Conservation (phyloP, 2,329 filamentous ascomycete genomes). For the Parafenestella ontariensis region DNA sequence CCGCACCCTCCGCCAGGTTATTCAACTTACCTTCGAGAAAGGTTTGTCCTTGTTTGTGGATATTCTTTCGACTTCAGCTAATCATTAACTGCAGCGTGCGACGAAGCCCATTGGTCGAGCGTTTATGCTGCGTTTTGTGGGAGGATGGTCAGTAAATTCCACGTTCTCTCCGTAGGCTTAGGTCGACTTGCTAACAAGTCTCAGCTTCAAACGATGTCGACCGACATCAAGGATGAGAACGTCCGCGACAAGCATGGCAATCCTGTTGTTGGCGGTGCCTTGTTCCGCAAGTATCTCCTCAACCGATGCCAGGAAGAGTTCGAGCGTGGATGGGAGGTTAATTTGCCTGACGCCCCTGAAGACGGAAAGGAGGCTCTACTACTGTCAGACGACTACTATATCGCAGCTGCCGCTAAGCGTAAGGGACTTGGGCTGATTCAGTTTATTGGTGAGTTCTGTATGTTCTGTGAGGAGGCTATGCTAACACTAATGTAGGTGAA, state of each 20-base stretch:
- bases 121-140: slow-evolving; percentile 99
- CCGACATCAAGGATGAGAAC: slow-evolving; percentile 92
- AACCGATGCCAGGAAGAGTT: slow-evolving; percentile 99
- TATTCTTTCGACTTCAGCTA: too few relatives aligned
- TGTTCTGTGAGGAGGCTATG: too few relatives aligned
- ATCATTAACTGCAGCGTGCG: too few relatives aligned
- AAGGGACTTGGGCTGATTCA: slow-evolving; percentile 97
- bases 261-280: slow-evolving; percentile 86
- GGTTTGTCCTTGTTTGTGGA: too few relatives aligned
- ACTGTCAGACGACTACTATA: slow-evolving; percentile 96
- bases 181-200: too few relatives aligned
- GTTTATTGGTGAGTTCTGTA: slow-evolving; percentile 99
- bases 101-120: slow-evolving; percentile 96
- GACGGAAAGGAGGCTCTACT: slow-evolving; percentile 82
- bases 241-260: slow-evolving; percentile 90
- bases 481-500: too few relatives aligned
- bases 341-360: slow-evolving; percentile 80
- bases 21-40: slow-evolving; percentile 99
- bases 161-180: too few relatives aligned
- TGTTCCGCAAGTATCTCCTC: slow-evolving; percentile 98
- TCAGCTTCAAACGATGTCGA: slow-evolving; percentile 79
- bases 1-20: slow-evolving; percentile 93
- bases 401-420: slow-evolving; percentile 91
- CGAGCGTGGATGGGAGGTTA: slow-evolving; percentile 94
- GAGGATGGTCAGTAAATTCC: too few relatives aligned